Conservation (phyloP, 2,329 filamentous ascomycete species). For the Microsporum ferrugineum region DNA sequence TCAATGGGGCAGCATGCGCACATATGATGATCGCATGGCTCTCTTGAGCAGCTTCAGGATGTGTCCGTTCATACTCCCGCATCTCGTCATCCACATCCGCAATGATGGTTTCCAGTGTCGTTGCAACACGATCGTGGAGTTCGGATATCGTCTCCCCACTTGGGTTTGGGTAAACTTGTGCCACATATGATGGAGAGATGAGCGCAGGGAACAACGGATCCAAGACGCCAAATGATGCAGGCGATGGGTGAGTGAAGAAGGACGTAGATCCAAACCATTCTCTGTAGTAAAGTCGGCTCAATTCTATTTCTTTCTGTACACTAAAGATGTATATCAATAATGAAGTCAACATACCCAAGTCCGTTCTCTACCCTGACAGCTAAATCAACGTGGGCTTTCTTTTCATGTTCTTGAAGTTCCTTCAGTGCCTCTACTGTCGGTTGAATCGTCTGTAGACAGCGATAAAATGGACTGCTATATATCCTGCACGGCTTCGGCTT, state of each 20-base stretch:
- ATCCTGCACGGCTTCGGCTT: conserved; percentile 40
- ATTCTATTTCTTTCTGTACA: background rate
- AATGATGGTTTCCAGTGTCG: conserved; percentile 59
- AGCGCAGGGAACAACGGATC: conserved; percentile 49
- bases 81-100: conserved; percentile 54
- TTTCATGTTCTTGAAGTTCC: conserved; percentile 24
- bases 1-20: conserved; percentile 81
- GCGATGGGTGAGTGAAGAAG: conserved; percentile 71
- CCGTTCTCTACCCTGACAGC: conserved; percentile 42
- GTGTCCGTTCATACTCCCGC: conserved; percentile 27
- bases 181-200: conserved; percentile 45
- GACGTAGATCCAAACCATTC: conserved; percentile 84
- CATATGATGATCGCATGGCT: conserved; percentile 61
- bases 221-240: conserved; percentile 54
- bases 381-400: conserved; percentile 23
- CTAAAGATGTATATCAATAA: background rate
- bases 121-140: conserved; percentile 68
- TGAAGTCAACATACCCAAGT: conserved; percentile 33
- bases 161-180: conserved; percentile 55
- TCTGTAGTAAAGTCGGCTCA: conserved; percentile 30
- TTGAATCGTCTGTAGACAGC: conserved; percentile 72
- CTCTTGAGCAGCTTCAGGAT: conserved; percentile 46
- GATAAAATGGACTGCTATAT: conserved; percentile 78
- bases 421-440: conserved; percentile 44
- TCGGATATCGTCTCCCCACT: conserved; percentile 69